phyloP scores from a whole-genome alignment of 2,329 filamentous ascomycete species.

The Leptodontidium sp. region DNA sequence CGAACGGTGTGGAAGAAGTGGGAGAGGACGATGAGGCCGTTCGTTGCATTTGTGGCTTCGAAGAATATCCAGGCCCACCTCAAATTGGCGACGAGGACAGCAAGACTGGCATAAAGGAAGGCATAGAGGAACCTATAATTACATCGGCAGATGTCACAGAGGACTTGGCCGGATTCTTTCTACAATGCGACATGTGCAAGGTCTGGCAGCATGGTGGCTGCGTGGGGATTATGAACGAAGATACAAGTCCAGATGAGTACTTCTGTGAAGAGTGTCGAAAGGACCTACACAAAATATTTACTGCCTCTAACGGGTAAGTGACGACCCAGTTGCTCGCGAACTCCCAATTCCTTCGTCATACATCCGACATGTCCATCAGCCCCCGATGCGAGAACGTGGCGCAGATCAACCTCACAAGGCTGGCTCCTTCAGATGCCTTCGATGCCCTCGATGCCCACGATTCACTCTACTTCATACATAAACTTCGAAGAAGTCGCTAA shows the following conservation, averaged over 20 bases:
- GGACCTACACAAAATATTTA: conserved; percentile 86
- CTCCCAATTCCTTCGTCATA: conserved; percentile 32
- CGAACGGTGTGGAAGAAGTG: conserved; percentile 73
- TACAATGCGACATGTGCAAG: conserved; percentile 97
- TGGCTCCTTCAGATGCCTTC: conserved; percentile 38
- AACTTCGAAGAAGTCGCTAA: conserved; percentile 48
- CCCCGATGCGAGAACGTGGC: conserved; percentile 45
- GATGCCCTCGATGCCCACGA: conserved; percentile 25
- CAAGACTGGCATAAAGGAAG: conserved; percentile 62
- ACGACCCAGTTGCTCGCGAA: conserved; percentile 41
- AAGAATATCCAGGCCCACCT: conserved; percentile 90
- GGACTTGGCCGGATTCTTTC: conserved; percentile 92
- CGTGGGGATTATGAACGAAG: conserved; percentile 95
- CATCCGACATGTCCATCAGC: conserved; percentile 40
- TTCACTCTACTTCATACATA: conserved; percentile 24
- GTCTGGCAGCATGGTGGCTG: conserved; percentile 99
- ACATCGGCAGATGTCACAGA: conserved; percentile 66
- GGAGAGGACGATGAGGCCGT: conserved; percentile 91
- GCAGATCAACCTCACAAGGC: conserved; percentile 47
- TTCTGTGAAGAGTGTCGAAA: conserved; percentile 96
- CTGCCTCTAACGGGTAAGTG: conserved; percentile 83
- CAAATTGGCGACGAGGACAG: conserved; percentile 61
- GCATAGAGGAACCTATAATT: conserved; percentile 64
- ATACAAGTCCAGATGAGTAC: conserved; percentile 93
- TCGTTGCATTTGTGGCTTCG: conserved; percentile 91